Conservation (phyloP, 441 rosid species). For the Populus hybrid region DNA sequence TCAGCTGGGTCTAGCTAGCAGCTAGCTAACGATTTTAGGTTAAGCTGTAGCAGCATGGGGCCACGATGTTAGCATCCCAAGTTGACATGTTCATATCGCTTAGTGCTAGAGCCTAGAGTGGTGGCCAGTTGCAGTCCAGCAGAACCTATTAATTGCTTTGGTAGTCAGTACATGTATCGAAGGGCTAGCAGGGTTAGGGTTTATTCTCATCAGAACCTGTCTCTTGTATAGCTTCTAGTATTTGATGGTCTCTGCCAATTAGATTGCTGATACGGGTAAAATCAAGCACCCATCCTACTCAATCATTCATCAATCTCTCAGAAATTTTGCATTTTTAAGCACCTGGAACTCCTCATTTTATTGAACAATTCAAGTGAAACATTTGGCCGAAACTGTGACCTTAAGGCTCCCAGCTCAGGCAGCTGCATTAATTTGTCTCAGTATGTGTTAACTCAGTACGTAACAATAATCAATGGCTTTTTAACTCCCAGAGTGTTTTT, state of each 20-base stretch:
- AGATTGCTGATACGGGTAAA: slow-evolving; percentile 1
- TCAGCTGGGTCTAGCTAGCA: slow-evolving; percentile 5
- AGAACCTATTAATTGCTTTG: slow-evolving; percentile 26
- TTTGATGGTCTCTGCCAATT: slow-evolving; percentile 3
- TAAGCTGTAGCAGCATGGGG: slow-evolving; percentile 18
- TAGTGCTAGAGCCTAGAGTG: slow-evolving; percentile 19
- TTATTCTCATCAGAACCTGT: slow-evolving; percentile 8
- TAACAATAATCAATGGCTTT: slow-evolving; percentile 2
- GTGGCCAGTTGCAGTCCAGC: slow-evolving; percentile 29
- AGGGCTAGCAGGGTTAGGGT: slow-evolving; percentile 27
- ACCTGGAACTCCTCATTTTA: slow-evolving; percentile 19
- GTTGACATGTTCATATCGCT: slow-evolving; percentile 19
- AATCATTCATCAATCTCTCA: slow-evolving; percentile 6
- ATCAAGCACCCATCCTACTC: slow-evolving; percentile 8
- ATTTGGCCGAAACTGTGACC: slow-evolving; percentile 11
- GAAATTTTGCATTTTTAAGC: slow-evolving; percentile 14
- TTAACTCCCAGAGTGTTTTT: not conserved
- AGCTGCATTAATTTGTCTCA: slow-evolving; percentile 18
- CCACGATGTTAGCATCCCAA: slow-evolving; percentile 8
- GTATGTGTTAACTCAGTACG: not conserved
- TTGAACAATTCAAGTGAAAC: not conserved
- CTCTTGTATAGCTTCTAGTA: slow-evolving; percentile 7
- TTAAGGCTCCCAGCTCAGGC: slow-evolving; percentile 1
- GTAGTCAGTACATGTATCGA: slow-evolving; percentile 3
- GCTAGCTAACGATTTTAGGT: slow-evolving; percentile 24